Base-by-base conservation (phyloP, 1,284 basidiomycete species). In the Ceratobasidium sp. region DNA sequence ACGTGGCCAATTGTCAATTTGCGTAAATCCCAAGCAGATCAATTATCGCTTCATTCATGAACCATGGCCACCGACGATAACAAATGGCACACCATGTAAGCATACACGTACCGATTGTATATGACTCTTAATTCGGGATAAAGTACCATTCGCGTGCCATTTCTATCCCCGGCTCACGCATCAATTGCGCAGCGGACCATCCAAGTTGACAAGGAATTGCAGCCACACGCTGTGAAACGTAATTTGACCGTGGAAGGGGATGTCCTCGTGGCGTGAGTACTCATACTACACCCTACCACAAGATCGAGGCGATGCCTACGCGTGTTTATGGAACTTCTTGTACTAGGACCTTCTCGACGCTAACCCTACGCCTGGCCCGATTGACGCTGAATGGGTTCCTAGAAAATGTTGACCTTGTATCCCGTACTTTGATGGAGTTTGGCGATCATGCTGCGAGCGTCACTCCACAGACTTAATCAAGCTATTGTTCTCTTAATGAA, bases 121-220 rank as follows among this genome's bases (percentile, higher is more conserved):
- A 19, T 21, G 16, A 23, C 44, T n/a, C 39, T 27, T 47, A 30
- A 56, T 27, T 2, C 14, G 21, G 8, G 2, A n/a, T n/a, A 56
- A 44, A 94, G 89, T 29, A 86, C 84, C 13, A 79, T 94, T 69
- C 83, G 85, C 47, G 86, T 95, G 59, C 93, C 93, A 2, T 93
- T 95, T 73, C 81, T 83, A 42, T 87, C 84, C 16, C 75, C 80
- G 21, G 81, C 86, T 70, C 91, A 95, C 74, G 93, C 93, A 6
- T 75, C 78, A 53, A 89, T 93, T 71, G 91, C 89, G 27, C 88
- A 87, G 74, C 85, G 87, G 75, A 87, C 86, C 60, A 89, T 96
- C 74, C 87, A 91, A 71, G 93, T 95, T 33, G 93, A 96, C 78
- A 79, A 82, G 23, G 93, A 95, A 76, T 81, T 93, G 46, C 91